Conservation (phyloP, 2,329 filamentous ascomycete genomes). For the Calonectria pteridis region DNA sequence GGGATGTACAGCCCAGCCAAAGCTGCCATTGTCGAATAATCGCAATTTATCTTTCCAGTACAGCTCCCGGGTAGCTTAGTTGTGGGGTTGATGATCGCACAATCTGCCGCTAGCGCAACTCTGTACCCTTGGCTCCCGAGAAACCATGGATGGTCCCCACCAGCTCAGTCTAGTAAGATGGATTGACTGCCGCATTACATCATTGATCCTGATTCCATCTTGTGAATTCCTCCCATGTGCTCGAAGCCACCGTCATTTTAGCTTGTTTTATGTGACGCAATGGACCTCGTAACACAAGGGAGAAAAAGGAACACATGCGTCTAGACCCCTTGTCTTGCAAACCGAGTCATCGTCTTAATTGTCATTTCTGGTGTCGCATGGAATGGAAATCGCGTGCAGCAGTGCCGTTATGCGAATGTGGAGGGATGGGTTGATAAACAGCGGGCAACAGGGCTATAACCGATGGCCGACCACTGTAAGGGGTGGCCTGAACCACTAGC, state of each 20-base stretch:
- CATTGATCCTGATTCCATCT: slow-evolving; percentile 28
- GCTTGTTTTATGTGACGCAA: background rate
- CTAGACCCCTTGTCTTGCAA: background rate
- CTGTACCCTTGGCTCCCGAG: slow-evolving; percentile 1
- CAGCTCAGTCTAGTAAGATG: slow-evolving; percentile 19
- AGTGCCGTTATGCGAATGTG: background rate
- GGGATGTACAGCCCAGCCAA: background rate
- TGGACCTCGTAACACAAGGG: background rate
- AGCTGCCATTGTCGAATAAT: slow-evolving; percentile 1
- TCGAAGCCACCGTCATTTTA: background rate
- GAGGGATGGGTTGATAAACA: background rate
- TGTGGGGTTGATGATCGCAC: slow-evolving; percentile 14
- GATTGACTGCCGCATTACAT: slow-evolving; percentile 41
- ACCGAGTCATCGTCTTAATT: background rate
- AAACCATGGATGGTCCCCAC: slow-evolving; percentile 18
- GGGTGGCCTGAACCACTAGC: background rate
- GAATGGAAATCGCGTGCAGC: background rate
- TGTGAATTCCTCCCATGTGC: background rate
- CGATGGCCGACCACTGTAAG: background rate
- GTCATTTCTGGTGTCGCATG: background rate
- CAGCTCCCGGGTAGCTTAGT: background rate
- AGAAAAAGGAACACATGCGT: background rate
- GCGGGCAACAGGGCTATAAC: background rate
- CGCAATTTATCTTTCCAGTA: background rate
- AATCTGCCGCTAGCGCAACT: slow-evolving; percentile 33